Base-by-base conservation (phyloP, 2,329 filamentous ascomycete species). In the Fusarium protoensiforme region DNA sequence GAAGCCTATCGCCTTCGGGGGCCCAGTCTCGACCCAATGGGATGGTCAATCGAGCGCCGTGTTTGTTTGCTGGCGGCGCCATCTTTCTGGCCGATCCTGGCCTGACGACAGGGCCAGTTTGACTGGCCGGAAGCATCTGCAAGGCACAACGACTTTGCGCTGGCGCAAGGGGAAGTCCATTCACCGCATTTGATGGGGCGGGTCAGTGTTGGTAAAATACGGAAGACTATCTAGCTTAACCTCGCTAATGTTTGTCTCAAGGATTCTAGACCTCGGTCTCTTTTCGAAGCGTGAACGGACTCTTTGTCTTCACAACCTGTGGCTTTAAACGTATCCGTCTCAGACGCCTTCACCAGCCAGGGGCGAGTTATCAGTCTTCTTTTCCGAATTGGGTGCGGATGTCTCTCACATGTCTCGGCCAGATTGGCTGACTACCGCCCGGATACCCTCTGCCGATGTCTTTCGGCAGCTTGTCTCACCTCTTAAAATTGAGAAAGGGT, bases 351-450 rank as follows among this genome's bases (percentile, higher is more conserved):
- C 35, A n/a, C 7, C 10, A n/a, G 24, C 39, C 59, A 39, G 41
- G 27, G 33, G 18, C 38, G n/a, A 48, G n/a, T 33, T 48, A 33
- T 51, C 39, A 61, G 69, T 38, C 48, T 31, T 51, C 35, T 48
- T 43, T 61, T 48, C 43, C 33, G 51, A 62, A 59, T 66, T 43
- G 41, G 53, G 60, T 33, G 18, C 29, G 53, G 41, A 62, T 73
- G 66, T 67, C 59, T 64, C 51, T 48, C 31, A 16, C 5, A 9
- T 66, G 60, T 57, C 22, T 46, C 31, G 22, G 56, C 39, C 9
- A 24, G 46, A 38, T 39, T 31, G 64, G 48, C 43, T 60, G 51
- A 48, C 56, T 65, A 60, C 43, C n/a, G 35, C 20, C 46, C 4
- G 8, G 27, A 29, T n/a, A 10, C 20, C 11, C 11, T 54, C 38